phyloP scores from a whole-genome alignment of 768 basidiomycete genomes.

The Chalciporus chontae region DNA sequence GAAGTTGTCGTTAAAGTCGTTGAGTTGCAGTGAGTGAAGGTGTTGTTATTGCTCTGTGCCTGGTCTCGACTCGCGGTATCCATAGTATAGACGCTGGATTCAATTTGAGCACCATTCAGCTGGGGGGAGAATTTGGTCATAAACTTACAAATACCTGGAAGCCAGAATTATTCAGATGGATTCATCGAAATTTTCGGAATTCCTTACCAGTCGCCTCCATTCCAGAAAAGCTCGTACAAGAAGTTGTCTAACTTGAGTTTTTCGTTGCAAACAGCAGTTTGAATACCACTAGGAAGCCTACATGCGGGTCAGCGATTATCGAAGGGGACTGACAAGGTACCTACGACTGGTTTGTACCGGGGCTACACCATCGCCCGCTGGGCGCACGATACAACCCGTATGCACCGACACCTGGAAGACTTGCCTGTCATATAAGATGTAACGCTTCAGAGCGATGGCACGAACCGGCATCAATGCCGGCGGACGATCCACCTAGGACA shows the following conservation, averaged over 20 bases:
- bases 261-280: conserved; percentile 20
- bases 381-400: conserved; percentile 9
- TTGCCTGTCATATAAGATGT: conserved; percentile 3
- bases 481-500: conserved; percentile 5
- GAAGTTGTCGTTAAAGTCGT: not conserved
- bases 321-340: not conserved
- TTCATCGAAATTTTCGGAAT: not conserved
- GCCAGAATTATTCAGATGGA: not conserved
- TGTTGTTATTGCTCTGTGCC: conserved; percentile 21
- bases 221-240: conserved; percentile 20
- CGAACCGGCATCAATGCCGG: conserved; percentile 17
- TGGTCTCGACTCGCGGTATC: conserved; percentile 16
- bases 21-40: conserved; percentile 27
- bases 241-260: conserved; percentile 19
- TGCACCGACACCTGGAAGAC: conserved; percentile 5
- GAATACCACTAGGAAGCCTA: conserved; percentile 22
- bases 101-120: not conserved
- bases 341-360: conserved; percentile 21
- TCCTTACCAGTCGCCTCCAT: conserved; percentile 18
- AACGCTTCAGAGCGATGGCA: not conserved
- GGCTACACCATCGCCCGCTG: conserved; percentile 10
- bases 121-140: not conserved
- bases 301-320: not conserved
- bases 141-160: conserved; percentile 13
- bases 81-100: conserved; percentile 18